Conservation (phyloP, 192 early-diverging fungal genomes). For the Coemansia sp. region DNA sequence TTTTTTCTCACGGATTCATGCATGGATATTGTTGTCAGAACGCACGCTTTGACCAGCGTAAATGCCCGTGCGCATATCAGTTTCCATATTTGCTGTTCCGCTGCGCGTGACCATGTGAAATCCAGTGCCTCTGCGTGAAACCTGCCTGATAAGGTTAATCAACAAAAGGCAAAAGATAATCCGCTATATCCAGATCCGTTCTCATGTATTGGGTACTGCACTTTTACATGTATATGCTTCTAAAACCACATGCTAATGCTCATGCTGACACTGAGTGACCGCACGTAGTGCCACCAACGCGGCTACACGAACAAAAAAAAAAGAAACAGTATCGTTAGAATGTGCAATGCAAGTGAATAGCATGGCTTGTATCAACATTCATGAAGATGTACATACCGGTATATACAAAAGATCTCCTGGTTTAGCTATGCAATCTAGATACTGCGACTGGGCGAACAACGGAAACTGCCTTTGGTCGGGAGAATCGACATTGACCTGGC, state of each 20-base stretch:
- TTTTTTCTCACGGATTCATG: constrained; percentile 1
- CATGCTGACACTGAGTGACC: constrained; percentile 72
- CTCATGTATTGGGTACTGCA: not conserved
- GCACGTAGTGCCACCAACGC: constrained; percentile 91
- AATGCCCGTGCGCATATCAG: not conserved
- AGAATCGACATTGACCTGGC: constrained; percentile 71
- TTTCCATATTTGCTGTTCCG: not conserved
- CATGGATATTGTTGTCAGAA: not conserved
- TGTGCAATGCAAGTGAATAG: not conserved
- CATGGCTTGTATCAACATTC: not conserved
- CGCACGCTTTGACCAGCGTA: not conserved
- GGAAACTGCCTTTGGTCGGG: constrained; percentile 64
- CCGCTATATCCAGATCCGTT: too few species aligned
- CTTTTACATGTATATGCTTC: not conserved
- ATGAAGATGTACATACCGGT: constrained; percentile 61
- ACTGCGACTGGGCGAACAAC: constrained; percentile 58
- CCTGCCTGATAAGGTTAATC: not conserved
- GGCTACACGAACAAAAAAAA: constrained; percentile 51
- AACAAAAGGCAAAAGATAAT: not conserved
- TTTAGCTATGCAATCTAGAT: constrained; percentile 68
- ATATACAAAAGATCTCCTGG: constrained; percentile 87
- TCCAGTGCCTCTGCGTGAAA: not conserved
- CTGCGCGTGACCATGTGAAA: constrained; percentile 3
- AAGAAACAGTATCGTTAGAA: not conserved
- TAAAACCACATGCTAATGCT: constrained; percentile 93